phyloP scores from a whole-genome alignment of 208 protist genomes.

The Wallacemonas sp. region DNA sequence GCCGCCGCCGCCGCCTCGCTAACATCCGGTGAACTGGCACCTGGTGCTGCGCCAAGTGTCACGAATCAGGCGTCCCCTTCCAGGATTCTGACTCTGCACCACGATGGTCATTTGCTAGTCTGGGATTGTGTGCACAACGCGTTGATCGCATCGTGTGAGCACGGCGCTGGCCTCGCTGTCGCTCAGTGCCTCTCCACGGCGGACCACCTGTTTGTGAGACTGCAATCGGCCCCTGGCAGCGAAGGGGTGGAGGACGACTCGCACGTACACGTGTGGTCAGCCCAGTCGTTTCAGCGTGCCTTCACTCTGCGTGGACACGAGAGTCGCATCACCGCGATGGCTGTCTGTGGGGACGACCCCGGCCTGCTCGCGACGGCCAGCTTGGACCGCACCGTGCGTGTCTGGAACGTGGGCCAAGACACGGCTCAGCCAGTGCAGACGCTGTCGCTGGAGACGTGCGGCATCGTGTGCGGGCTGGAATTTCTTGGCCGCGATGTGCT shows the following conservation, averaged over 20 bases:
- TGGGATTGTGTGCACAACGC: conserved; percentile 54
- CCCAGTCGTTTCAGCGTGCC: conserved; percentile 36
- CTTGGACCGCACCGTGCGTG: conserved; percentile 53
- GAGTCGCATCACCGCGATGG: conserved; percentile 59
- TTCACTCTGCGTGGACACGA: conserved; percentile 54
- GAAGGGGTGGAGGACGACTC: conserved; percentile 49
- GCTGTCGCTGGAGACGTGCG: conserved; percentile 25
- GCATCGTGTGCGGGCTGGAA: conserved; percentile 16
- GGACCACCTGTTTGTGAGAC: conserved; percentile 49
- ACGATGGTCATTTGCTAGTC: conserved; percentile 63
- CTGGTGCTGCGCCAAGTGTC: not conserved
- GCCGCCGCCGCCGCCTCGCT: not conserved
- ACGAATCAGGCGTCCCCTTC: conserved; percentile 12
- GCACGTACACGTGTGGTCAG: conserved; percentile 70
- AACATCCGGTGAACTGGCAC: too few species aligned
- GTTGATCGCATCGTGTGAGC: conserved; percentile 44
- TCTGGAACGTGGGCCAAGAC: conserved; percentile 64
- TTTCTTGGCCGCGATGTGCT: conserved; percentile 21
- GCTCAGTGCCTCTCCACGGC: conserved; percentile 50
- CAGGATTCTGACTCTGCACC: conserved; percentile 52
- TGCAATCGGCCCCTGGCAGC: conserved; percentile 39
- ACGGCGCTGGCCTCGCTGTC: conserved; percentile 47
- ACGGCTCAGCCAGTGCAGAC: conserved; percentile 17
- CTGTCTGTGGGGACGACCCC: conserved; percentile 28
- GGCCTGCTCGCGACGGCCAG: conserved; percentile 62